These are phyloP conservation scores for Leishmania amazonensis DNA, from an alignment of 208 protist genomes.

Conservation along the genomic window DNA sequence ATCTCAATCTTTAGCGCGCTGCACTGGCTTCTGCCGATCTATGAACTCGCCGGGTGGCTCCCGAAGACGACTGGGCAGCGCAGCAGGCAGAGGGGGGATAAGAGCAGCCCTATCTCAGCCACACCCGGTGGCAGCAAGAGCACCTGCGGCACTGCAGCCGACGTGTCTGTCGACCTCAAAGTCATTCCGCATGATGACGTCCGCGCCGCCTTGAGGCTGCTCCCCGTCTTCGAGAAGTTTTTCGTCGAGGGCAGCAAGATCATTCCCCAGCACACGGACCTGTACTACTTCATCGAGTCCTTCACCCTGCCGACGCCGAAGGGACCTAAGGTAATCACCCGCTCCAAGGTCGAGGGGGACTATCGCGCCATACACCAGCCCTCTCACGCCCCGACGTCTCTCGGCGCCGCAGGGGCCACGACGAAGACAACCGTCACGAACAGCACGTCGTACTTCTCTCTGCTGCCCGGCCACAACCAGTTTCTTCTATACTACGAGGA, in stretches of 20 bases:
- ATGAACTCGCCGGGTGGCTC: slow-evolving; percentile 57
- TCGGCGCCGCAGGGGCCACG: slow-evolving; percentile 14
- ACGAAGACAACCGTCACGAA: slow-evolving; percentile 47
- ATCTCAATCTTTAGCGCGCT: slow-evolving; percentile 59
- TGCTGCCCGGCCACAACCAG: slow-evolving; percentile 61
- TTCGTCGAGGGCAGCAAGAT: slow-evolving; percentile 54
- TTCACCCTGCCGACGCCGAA: slow-evolving; percentile 73
- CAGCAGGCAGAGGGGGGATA: slow-evolving; percentile 3
- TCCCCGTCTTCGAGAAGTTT: slow-evolving; percentile 55
- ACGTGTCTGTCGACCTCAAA: slow-evolving; percentile 2
- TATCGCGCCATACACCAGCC: slow-evolving; percentile 18
- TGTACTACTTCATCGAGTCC: slow-evolving; percentile 49
- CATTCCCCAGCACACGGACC: slow-evolving; percentile 50
- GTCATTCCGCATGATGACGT: slow-evolving; percentile 25
- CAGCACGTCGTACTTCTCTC: slow-evolving; percentile 63
- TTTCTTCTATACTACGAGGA: slow-evolving; percentile 79
- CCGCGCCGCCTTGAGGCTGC: slow-evolving; percentile 34
- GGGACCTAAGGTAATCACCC: slow-evolving; percentile 58
- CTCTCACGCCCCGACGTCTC: slow-evolving; percentile 16
- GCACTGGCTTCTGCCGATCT: slow-evolving; percentile 60
- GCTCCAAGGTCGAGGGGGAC: slow-evolving; percentile 60
- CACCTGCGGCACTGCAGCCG: not conserved
- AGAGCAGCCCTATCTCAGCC: not conserved
- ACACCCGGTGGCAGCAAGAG: slow-evolving; percentile 3
- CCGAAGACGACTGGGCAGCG: slow-evolving; percentile 11